Evolutionary conservation across 192 early-diverging fungal species (phyloP), one percentile per base, ranked within the genome.

Genomic region (Entrophospora sp.): DNA sequence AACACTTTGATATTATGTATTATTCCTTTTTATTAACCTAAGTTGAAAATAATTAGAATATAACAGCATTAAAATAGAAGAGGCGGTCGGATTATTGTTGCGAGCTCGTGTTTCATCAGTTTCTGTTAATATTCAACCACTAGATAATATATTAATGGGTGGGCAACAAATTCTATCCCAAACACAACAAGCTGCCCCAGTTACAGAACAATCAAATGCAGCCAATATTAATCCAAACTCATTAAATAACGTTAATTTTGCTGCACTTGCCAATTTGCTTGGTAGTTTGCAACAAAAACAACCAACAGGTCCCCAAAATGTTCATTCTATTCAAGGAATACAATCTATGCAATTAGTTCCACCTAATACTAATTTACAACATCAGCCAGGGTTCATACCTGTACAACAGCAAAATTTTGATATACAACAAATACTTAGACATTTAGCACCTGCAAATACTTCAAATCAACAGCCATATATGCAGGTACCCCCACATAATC

Each of bases 21-120:
- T n/a, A n/a, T n/a, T n/a, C n/a, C n/a, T n/a, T n/a, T n/a, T n/a
- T n/a, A n/a, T n/a, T n/a, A n/a, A n/a, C n/a, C n/a, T n/a, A n/a
- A n/a, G n/a, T n/a, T n/a, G n/a, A n/a, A n/a, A n/a, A n/a, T n/a
- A n/a, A n/a, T n/a, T 9, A 69, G 68, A 69, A 52, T 69, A 69
- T 37, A 56, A 69, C 25, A 69, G 55, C 40, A 69, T 69, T 62
- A 69, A 42, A 40, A 44, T 69, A 18, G 68, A 69, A 7, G 68
- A 69, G 51, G 68, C 61, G 13, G 68, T 69, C 27, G 61, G 48
- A 16, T 36, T 69, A 25, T 25, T 69, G 13, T 56, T 63, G 24
- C 37, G 68, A 8, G 31, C 68, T 10, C 60, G 57, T 7, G 43
- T 42, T 40, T 32, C 48, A 12, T 61, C 64, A 64, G 28, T 18